Conservation (phyloP, 2,329 filamentous ascomycete genomes). For the Apiospora koreana region DNA sequence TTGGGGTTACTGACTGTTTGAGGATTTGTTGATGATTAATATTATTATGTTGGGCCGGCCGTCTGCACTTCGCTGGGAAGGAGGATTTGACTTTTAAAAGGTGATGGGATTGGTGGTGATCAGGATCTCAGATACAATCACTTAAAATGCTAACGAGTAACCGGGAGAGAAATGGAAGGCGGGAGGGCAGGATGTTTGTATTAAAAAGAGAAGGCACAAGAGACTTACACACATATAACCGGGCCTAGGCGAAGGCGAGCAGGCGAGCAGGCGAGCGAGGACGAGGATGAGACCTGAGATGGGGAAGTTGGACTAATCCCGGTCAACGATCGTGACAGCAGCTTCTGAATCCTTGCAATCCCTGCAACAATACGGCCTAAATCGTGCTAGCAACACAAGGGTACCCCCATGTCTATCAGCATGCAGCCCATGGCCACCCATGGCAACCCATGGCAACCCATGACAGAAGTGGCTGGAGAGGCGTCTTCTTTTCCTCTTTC, state of each 20-base stretch:
- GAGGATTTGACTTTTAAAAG: neutral
- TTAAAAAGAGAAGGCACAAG: neutral
- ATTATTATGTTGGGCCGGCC: neutral
- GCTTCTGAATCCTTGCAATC: neutral
- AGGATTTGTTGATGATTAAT: neutral
- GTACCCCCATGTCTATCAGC: neutral
- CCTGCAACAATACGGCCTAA: neutral
- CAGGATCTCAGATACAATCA: slow-evolving; percentile 2
- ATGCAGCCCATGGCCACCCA: neutral
- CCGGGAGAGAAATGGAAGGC: neutral
- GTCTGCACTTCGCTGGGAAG: slow-evolving; percentile 3
- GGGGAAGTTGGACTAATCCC: neutral
- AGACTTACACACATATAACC: neutral
- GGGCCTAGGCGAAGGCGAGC: neutral
- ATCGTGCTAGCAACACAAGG: neutral
- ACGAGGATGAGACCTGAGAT: slow-evolving; percentile 7
- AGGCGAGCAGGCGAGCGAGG: neutral
- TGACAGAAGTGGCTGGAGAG: slow-evolving; percentile 2
- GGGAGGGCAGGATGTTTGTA: neutral
- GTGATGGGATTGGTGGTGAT: neutral
- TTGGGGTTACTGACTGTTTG: neutral
- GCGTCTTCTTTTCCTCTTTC: neutral
- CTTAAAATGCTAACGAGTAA: neutral
- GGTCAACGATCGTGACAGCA: no score
- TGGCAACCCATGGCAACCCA: neutral